Conservation (phyloP, 164 flowering plant genomes). For the Akebia trifoliata region DNA sequence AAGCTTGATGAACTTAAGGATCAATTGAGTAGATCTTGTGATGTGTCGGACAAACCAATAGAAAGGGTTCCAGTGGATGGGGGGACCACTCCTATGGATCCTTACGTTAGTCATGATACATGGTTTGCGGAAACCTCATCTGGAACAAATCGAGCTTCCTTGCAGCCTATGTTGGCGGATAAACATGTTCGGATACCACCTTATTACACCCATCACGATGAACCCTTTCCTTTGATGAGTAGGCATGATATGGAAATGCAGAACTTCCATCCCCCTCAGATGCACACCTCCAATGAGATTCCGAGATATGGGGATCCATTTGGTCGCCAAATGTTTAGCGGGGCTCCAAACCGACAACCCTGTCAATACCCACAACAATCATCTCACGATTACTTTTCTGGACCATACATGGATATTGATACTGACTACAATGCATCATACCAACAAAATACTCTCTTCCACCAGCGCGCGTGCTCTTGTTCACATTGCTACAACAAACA, state of each 20-base stretch:
- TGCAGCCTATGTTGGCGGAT: conserved; percentile 29
- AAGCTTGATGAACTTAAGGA: conserved; percentile 72
- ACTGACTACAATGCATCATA: conserved; percentile 30
- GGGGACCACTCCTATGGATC: conserved; percentile 30
- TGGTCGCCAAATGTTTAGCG: too few relatives aligned
- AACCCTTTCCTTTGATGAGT: conserved; percentile 22
- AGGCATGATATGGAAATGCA: conserved; percentile 32
- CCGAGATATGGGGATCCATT: too few relatives aligned
- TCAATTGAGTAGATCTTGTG: conserved; percentile 51
- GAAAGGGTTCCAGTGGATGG: too few relatives aligned
- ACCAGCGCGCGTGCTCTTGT: conserved; percentile 61
- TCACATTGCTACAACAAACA: conserved; percentile 43
- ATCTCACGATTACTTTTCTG: conserved; percentile 31
- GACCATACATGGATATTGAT: conserved; percentile 29
- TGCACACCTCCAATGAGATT: conserved; percentile 30
- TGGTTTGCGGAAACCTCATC: conserved; percentile 29
- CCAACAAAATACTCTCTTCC: conserved; percentile 33
- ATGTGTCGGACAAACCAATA: conserved; percentile 37
- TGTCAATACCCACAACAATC: conserved; percentile 28
- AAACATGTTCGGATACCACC: conserved; percentile 26
- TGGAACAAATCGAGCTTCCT: conserved; percentile 20
- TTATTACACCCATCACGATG: conserved; percentile 26
- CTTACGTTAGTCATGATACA: conserved; percentile 29
- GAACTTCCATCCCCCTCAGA: conserved; percentile 36
- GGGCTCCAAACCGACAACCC: conserved; percentile 27